phyloP scores from a whole-genome alignment of 2,329 filamentous ascomycete genomes.

The Botrytis elliptica region DNA sequence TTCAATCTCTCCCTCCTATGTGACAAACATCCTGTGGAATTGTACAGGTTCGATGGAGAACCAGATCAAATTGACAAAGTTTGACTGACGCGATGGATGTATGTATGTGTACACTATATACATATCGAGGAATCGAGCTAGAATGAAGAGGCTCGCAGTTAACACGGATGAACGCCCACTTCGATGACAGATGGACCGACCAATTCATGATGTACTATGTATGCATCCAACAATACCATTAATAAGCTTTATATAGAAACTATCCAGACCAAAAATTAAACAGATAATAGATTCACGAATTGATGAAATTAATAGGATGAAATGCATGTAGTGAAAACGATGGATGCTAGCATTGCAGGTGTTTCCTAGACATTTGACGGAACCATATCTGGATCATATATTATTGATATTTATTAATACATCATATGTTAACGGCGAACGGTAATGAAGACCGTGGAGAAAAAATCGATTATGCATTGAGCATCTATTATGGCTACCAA shows the following conservation, averaged over 20 bases:
- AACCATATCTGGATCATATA: neutral
- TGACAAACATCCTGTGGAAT: neutral
- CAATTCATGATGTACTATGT: neutral
- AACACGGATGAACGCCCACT: neutral
- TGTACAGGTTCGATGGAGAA: neutral
- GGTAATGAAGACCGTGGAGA: too few species aligned
- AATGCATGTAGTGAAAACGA: neutral
- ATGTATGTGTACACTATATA: neutral
- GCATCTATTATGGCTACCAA: neutral
- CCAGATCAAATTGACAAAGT: neutral
- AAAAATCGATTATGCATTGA: neutral
- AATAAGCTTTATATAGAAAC: neutral
- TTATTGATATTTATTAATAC: too few species aligned
- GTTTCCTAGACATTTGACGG: too few species aligned
- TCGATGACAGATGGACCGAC: neutral
- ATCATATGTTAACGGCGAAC: neutral
- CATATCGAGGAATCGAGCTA: neutral
- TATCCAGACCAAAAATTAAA: neutral
- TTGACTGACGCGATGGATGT: too few species aligned
- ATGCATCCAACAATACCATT: neutral
- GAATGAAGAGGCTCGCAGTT: neutral
- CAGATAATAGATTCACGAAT: neutral
- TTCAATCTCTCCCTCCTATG: neutral
- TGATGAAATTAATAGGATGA: neutral
- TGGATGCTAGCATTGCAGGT: neutral